These are phyloP conservation scores for Plasmodium fragile DNA, from an alignment of 169 alveolate genomes.

Conservation along the genomic window DNA sequence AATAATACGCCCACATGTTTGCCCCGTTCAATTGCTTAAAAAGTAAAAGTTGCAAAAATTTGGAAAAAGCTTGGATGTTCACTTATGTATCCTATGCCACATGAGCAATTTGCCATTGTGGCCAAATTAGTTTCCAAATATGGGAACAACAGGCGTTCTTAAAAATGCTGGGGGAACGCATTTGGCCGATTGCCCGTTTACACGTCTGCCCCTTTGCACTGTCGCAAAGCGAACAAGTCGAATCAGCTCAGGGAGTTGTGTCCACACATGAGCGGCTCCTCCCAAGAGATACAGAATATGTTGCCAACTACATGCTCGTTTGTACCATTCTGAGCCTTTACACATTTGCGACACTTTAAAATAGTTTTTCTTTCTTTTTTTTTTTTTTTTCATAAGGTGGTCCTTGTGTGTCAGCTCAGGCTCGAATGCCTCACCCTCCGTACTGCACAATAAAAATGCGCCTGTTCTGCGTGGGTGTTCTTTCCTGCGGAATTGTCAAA, in stretches of 20 bases:
- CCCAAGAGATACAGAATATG: neutral
- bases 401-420: neutral
- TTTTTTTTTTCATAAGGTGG: neutral
- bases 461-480: neutral
- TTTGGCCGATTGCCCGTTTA: neutral
- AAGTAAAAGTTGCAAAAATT: neutral
- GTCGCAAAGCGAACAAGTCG: neutral
- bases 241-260: neutral
- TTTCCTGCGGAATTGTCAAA: neutral
- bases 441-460: neutral
- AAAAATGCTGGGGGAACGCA: neutral
- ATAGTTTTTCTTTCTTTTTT: neutral
- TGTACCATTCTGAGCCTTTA: neutral
- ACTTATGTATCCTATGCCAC: neutral
- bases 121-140: neutral
- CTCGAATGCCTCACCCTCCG: neutral
- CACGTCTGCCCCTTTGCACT: neutral
- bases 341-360: neutral
- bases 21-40: neutral
- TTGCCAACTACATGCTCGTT: neutral
- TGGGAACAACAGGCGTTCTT: neutral
- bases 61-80: neutral
- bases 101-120: neutral
- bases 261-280: neutral
- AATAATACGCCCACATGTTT: neutral